Conservation (phyloP, 78 protist species). For the Dictyostelium intermedium region DNA sequence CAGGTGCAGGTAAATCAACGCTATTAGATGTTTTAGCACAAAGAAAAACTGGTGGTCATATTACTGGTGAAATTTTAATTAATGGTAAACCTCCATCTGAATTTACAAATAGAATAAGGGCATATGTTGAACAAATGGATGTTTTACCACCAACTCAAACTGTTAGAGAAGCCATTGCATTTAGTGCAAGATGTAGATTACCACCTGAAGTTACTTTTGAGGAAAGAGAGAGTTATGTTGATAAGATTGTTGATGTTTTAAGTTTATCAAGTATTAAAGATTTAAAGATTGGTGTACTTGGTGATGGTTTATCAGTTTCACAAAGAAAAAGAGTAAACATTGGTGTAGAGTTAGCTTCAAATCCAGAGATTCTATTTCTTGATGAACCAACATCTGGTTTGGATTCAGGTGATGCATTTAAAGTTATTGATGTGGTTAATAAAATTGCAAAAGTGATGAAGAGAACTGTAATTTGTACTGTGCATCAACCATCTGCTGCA, state of each 20-base stretch:
- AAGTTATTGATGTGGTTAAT: conserved; percentile 36
- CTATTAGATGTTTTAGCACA: conserved; percentile 60
- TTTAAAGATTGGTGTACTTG: conserved; percentile 50
- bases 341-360: conserved; percentile 63
- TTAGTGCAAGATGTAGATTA: conserved; percentile 63
- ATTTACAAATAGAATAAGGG: conserved; percentile 20
- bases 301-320: conserved; percentile 66
- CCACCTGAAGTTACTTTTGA: background rate
- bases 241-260: conserved; percentile 51
- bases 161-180: conserved; percentile 64
- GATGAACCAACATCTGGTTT: conserved; percentile 86
- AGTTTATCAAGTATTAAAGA: conserved; percentile 26
- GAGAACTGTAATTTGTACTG: conserved; percentile 79
- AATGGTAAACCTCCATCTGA: conserved; percentile 57
- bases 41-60: conserved; percentile 71
- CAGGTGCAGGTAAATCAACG: conserved; percentile 78
- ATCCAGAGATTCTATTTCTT: conserved; percentile 43
- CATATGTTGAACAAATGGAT: conserved; percentile 78
- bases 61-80: conserved; percentile 46
- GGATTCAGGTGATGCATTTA: conserved; percentile 73
- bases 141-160: conserved; percentile 79
- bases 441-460: conserved; percentile 36
- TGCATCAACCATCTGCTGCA: conserved; percentile 93
- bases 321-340: conserved; percentile 76
- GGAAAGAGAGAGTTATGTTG: background rate